Evolutionary conservation across 495 filamentous ascomycete genomes (phyloP).

Genomic region (Thermochaetoides thermophila): DNA sequence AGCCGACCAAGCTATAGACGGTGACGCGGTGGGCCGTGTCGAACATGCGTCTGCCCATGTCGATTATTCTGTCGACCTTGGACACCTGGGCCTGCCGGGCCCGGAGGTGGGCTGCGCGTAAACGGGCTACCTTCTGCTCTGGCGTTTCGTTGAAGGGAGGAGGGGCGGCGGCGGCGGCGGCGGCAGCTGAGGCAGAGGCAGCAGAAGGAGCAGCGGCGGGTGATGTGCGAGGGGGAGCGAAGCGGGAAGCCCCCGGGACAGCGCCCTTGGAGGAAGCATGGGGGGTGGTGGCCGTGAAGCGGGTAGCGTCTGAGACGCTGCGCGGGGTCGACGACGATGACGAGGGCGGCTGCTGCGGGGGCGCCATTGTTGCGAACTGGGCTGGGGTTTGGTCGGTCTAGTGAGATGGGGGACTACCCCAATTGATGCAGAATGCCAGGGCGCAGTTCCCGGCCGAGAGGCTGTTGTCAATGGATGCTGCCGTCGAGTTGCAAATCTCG

Average conservation of each 20-base stretch:
- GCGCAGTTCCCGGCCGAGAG: no score
- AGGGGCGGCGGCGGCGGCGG: slow-evolving; percentile 5
- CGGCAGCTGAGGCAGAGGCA: background rate
- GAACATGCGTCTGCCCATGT: slow-evolving; percentile 54
- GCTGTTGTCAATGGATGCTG: slow-evolving; percentile 1
- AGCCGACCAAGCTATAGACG: slow-evolving; percentile 57
- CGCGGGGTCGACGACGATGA: slow-evolving; percentile 58
- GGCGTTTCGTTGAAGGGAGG: slow-evolving; percentile 72
- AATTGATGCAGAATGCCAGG: no score
- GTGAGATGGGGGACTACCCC: no score
- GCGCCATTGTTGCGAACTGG: no score
- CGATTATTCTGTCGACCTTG: slow-evolving; percentile 53
- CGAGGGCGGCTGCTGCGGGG: no score
- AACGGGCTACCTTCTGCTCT: slow-evolving; percentile 72
- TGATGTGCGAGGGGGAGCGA: background rate
- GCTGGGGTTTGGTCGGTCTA: no score
- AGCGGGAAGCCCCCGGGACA: slow-evolving; percentile 16
- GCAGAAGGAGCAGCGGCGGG: background rate
- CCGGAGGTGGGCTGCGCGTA: slow-evolving; percentile 63
- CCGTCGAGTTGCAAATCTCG: no score
- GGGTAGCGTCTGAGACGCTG: slow-evolving; percentile 82
- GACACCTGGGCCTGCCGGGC: slow-evolving; percentile 51
- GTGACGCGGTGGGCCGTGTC: slow-evolving; percentile 73
- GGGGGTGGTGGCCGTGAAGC: slow-evolving; percentile 85
- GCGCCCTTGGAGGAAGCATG: slow-evolving; percentile 62